A percentile compares a stretch with the other conserved stretches of the same genome.
Conservation (phyloP, 768 basidiomycete species). For the Cystofilobasidium bisporidii region DNA sequence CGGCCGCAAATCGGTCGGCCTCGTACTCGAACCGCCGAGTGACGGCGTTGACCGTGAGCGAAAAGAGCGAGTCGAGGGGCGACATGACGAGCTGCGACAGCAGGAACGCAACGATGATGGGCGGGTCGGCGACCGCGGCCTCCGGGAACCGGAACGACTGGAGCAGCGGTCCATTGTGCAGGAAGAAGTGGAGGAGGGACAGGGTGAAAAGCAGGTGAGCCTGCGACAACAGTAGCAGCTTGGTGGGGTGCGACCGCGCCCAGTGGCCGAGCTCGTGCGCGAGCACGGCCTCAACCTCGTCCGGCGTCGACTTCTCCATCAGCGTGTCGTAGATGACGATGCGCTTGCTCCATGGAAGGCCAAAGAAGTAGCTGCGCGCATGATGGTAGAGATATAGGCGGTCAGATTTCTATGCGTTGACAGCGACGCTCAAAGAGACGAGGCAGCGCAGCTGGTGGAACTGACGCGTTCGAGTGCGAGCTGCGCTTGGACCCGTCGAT, state of each 20-base stretch:
- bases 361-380: conserved; percentile 88
- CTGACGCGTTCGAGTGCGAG: conserved; percentile 72
- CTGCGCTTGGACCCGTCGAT: conserved; percentile 95
- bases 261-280: conserved; percentile 97
- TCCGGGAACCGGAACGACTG: conserved; percentile 70
- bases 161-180: conserved; percentile 67
- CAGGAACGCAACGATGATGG: conserved; percentile 70
- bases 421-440: background rate
- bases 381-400: background rate
- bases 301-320: conserved; percentile 77
- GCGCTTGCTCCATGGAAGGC: conserved; percentile 67
- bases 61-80: conserved; percentile 64
- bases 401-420: too few species aligned
- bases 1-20: conserved; percentile 74
- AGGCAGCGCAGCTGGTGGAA: too few species aligned
- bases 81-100: conserved; percentile 83
- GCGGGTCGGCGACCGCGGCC: conserved; percentile 54
- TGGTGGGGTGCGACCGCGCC: conserved; percentile 82
- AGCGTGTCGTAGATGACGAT: conserved; percentile 97
- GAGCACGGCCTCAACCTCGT: conserved; percentile 94
- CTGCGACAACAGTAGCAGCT: conserved; percentile 76
- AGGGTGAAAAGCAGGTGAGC: conserved; percentile 79
- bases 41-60: conserved; percentile 66
- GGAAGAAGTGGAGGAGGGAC: conserved; percentile 79
- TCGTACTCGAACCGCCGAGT: conserved; percentile 84